Evolutionary conservation across 2,329 filamentous ascomycete species (phyloP), one percentile per base, ranked within the genome.

Genomic region (Colletotrichum australisinense): DNA sequence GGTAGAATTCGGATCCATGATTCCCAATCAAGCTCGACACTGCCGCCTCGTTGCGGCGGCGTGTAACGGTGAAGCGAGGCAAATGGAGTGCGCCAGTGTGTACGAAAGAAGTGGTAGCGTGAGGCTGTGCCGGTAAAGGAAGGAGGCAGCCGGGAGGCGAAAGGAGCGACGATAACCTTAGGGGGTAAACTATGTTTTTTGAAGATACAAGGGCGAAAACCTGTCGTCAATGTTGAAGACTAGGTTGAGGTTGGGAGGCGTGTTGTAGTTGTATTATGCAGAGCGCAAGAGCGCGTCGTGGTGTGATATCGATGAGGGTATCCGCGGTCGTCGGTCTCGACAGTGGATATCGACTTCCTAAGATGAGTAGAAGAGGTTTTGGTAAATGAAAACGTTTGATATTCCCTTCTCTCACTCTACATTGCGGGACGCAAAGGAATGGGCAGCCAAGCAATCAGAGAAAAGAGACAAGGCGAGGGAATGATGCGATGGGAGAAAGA

Each of bases 91-190:
- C n/a, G 55, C 60, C 71, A 65, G 60, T n/a, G 71, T 65, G 46
- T 38, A 66, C 28, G 24, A 30, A 28, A 28, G 58, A 49, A 52
- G 38, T 56, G 67, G 32, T 49, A 70, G 38, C n/a, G 32, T 35
- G 67, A 68, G 70, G 60, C 71, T 62, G 71, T 73, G 71, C 55
- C 26, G 49, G 58, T 19, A 28, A 62, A 60, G 14, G 26, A 46
- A 30, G 38, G 70, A 73, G 70, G 60, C 55, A 70, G 70, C 67
- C 70, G 55, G 46, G 71, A n/a, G 67, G 67, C 67, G 46, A 73
- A 60, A 62, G 49, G 60, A 62, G 67, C 32, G 71, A 73, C 55
- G 60, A 56, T 49, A 38, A 35, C 24, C 19, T 2, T 14, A 59
- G 26, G n/a, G 22, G 14, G 52, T 24, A 24, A 49, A 30, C n/a